Evolutionary conservation across 495 filamentous ascomycete genomes (phyloP).

Genomic region (Aspergillus indologenus): DNA sequence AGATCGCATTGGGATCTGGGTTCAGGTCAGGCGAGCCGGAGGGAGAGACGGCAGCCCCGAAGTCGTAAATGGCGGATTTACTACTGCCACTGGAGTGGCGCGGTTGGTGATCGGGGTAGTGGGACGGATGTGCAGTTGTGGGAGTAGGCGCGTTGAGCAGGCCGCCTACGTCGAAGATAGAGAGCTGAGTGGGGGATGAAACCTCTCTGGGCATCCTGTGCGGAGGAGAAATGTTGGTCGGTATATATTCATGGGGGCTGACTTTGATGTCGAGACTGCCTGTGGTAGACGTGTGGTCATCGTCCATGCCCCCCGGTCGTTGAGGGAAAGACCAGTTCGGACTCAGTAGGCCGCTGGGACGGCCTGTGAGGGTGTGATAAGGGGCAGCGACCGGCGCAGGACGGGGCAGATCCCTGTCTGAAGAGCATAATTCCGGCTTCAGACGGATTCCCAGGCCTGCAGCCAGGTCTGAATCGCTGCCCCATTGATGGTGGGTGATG

Average conservation of each 20-base stretch:
- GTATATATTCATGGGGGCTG: slow-evolving; percentile 38
- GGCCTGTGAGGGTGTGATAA: slow-evolving; percentile 24
- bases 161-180: slow-evolving; percentile 69
- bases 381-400: slow-evolving; percentile 38
- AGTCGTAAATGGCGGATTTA: slow-evolving; percentile 55
- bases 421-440: slow-evolving; percentile 54
- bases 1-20: slow-evolving; percentile 15
- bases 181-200: slow-evolving; percentile 32
- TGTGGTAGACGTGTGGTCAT: slow-evolving; percentile 27
- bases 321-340: slow-evolving; percentile 34
- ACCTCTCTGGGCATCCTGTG: slow-evolving; percentile 12
- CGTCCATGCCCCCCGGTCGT: slow-evolving; percentile 19
- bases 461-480: slow-evolving; percentile 78
- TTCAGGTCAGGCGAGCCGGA: slow-evolving; percentile 17
- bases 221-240: slow-evolving; percentile 26
- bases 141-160: slow-evolving; percentile 47
- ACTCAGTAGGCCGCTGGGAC: slow-evolving; percentile 30
- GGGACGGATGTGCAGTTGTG: slow-evolving; percentile 12
- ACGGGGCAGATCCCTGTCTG: slow-evolving; percentile 29
- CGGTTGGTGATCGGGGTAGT: slow-evolving; percentile 6
- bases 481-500: slow-evolving; percentile 64
- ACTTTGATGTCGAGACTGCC: slow-evolving; percentile 36
- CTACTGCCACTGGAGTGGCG: slow-evolving; percentile 40
- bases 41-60: slow-evolving; percentile 50
- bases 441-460: slow-evolving; percentile 66